Base-by-base conservation (phyloP, 2,329 filamentous ascomycete species). In the Fusarium neocosmosporiellum region DNA sequence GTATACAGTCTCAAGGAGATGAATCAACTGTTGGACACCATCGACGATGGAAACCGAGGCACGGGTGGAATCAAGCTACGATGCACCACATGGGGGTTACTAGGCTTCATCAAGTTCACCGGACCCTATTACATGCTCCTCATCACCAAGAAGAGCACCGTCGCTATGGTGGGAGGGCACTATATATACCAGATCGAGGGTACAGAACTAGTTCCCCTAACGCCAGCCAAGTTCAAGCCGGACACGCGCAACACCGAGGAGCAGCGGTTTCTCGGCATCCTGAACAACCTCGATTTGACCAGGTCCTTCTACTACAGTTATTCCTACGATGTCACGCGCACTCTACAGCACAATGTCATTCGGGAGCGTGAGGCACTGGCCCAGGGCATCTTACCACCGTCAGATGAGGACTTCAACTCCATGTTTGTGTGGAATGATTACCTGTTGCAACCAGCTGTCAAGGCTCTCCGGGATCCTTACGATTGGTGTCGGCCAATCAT, bases 341-440 rank as follows among this genome's bases (percentile, higher is more conserved):
- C 95, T 1, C 85, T 99, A 54, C 96, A 99, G 81, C 91, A 96
- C 78, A 99, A 99, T 78, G 95, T 99, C 69, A 92, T 91, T 22
- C 88, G 91, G 34, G 95, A 98, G 81, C 89, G 96, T 41, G 87
- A 89, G 57, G 90, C 92, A 4, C 83, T 97, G 58, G 88, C 90
- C 33, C 86, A 91, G 68, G 94, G 93, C 1, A 83, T 87, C 14
- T 84, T 89, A 2, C 88, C 89, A 31, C 86, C 88, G 8, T 85
- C 87, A 43, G 85, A 88, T 31, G 88, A 89, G 34, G 90, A 95
- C 75, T 93, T 93, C 80, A 97, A 98, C 78, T 90, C 93, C 41
- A 99, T 99, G 96, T 99, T 99, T 79, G 93, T 98, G 4, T 99
- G 96, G 96, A 99, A 99, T 77, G 90, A 94, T 75, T 93, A 98